Percentiles rank a stretch among this genome's conserved stretches.
Conservation (phyloP, 306 rosid species). For the Arachis stenosperma region DNA sequence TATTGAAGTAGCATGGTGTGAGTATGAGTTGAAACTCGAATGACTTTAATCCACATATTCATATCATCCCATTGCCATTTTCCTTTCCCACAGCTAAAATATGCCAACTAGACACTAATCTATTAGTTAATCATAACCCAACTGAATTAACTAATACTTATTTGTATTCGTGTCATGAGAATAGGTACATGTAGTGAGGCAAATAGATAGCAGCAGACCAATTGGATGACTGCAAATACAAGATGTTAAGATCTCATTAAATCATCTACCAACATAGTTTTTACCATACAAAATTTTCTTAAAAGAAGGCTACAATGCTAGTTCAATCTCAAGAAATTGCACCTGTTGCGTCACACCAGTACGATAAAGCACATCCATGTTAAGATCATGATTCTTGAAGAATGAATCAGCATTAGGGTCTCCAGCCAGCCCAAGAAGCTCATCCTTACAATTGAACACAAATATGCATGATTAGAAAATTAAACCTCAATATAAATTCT, state of each 20-base stretch:
- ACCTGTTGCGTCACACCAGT: slow-evolving; percentile 85
- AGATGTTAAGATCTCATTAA: background rate
- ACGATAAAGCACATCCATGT: slow-evolving; percentile 92
- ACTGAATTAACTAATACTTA: background rate
- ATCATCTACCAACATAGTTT: background rate
- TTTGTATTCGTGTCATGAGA: background rate
- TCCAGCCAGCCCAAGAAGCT: slow-evolving; percentile 70
- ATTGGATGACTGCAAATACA: slow-evolving; percentile 28
- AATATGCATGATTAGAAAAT: slow-evolving; percentile 10
- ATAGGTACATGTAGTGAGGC: slow-evolving; percentile 2
- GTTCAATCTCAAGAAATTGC: slow-evolving; percentile 32
- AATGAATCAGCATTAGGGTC: slow-evolving; percentile 66
- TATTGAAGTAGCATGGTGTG: slow-evolving; percentile 24
- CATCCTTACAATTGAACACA: slow-evolving; percentile 68
- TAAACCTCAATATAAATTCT: background rate
- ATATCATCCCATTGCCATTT: background rate
- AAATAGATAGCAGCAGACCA: background rate
- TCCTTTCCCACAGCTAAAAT: background rate
- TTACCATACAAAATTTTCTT: background rate
- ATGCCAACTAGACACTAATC: slow-evolving; percentile 5
- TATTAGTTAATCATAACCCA: slow-evolving; percentile 17
- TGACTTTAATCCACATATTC: slow-evolving; percentile 29
- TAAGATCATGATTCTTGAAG: slow-evolving; percentile 66
- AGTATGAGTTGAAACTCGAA: slow-evolving; percentile 8
- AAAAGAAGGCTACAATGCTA: slow-evolving; percentile 3